Evolutionary conservation across 768 basidiomycete genomes (phyloP).

Genomic region (Boletus insuetus): DNA sequence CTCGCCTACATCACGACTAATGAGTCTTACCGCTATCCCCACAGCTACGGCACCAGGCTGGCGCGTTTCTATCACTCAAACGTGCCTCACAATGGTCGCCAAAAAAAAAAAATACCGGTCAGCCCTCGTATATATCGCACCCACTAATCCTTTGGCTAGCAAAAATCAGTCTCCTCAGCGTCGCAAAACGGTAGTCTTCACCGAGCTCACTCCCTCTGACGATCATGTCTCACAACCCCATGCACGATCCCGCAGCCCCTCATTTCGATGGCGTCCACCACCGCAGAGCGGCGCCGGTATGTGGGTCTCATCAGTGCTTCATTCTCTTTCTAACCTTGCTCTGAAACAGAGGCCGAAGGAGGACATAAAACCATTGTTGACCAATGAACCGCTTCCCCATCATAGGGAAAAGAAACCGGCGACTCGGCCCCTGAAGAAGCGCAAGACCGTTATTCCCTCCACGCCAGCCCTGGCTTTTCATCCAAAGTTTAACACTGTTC

Average conservation of each 20-base stretch:
- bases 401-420: conserved; percentile 24
- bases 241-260: conserved; percentile 13
- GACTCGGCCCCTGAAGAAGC: conserved; percentile 17
- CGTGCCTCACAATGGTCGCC: conserved; percentile 21
- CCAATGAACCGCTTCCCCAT: conserved; percentile 22
- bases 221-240: conserved; percentile 10
- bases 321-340: conserved; percentile 11
- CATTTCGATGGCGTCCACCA: conserved; percentile 6
- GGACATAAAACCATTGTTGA: conserved; percentile 19
- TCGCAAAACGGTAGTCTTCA: conserved; percentile 6
- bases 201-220: conserved; percentile 2
- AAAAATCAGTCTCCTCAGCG: conserved; percentile 11
- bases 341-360: conserved; percentile 22
- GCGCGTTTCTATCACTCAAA: conserved; percentile 31
- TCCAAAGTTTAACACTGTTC: conserved; percentile 19
- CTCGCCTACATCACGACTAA: conserved; percentile 26
- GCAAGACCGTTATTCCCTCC: conserved; percentile 20
- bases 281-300: conserved; percentile 20
- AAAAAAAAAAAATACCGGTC: conserved; percentile 22
- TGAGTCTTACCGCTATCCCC: conserved; percentile 22
- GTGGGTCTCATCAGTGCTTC: conserved; percentile 14
- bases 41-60: conserved; percentile 34
- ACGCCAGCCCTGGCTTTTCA: conserved; percentile 20
- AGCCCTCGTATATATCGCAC: conserved; percentile 27
- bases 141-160: conserved; percentile 8